phyloP scores from a whole-genome alignment of 108 stramenopile species.

The Pseudonitzschia pungens region DNA sequence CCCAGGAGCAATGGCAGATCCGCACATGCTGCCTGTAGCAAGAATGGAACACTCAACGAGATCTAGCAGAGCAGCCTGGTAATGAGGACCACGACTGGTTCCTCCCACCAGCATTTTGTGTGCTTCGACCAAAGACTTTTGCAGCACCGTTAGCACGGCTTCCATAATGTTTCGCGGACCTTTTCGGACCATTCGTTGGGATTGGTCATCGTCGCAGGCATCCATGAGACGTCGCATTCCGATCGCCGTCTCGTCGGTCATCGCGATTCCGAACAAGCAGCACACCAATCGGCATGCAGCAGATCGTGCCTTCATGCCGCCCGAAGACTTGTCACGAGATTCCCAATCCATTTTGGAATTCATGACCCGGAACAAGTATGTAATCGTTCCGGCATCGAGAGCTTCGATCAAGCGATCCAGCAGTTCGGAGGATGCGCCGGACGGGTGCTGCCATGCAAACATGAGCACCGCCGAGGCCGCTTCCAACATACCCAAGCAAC shows the following conservation, averaged over 20 bases:
- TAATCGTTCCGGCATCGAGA: conserved; percentile 69
- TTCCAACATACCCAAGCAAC: conserved; percentile 69
- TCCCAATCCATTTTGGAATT: conserved; percentile 66
- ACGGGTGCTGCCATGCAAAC: conserved; percentile 58
- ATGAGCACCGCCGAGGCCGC: conserved; percentile 57
- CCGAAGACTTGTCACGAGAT: conserved; percentile 57
- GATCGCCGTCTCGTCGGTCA: conserved; percentile 45
- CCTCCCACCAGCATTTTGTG: conserved; percentile 40
- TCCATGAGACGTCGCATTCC: conserved; percentile 65
- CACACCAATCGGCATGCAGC: conserved; percentile 59
- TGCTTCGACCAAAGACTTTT: conserved; percentile 27
- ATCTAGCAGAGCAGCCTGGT: conserved; percentile 61
- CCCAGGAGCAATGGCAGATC: conserved; percentile 52
- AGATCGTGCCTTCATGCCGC: conserved; percentile 54
- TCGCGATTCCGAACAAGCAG: conserved; percentile 76
- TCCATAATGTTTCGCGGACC: conserved; percentile 52
- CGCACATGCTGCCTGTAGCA: conserved; percentile 83
- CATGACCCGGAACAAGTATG: conserved; percentile 52
- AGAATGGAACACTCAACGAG: conserved; percentile 65
- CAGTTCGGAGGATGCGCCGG: conserved; percentile 47
- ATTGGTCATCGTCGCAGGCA: conserved; percentile 65
- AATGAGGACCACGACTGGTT: conserved; percentile 28
- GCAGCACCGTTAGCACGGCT: conserved; percentile 41
- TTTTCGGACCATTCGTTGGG: conserved; percentile 18
- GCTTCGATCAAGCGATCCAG: conserved; percentile 67